Evolutionary conservation across 331 rosid species (phyloP).

Genomic region (Pyrus hybrid): DNA sequence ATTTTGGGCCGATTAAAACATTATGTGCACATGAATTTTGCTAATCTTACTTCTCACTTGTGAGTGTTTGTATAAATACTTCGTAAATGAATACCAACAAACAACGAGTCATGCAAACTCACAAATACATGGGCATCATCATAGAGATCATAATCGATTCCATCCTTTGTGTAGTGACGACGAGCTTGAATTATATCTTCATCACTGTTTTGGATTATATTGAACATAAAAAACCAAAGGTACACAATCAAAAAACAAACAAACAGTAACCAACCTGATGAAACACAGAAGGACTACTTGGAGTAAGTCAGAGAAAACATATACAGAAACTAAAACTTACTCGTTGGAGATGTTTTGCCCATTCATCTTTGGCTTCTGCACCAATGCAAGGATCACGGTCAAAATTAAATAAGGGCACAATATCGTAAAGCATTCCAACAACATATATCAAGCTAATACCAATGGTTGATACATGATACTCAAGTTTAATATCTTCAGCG

Average conservation of each 20-base stretch:
- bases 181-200: constrained; percentile 34
- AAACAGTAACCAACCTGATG: background rate
- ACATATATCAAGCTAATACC: background rate
- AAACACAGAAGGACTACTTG: background rate
- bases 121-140: constrained; percentile 73
- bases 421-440: background rate
- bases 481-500: background rate
- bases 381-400: background rate
- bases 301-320: background rate
- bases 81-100: too few relatives aligned
- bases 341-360: background rate
- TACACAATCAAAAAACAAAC: too few relatives aligned
- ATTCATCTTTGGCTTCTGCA: background rate
- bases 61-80: background rate
- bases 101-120: constrained; percentile 7
- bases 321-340: background rate
- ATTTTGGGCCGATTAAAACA: too few relatives aligned
- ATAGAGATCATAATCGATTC: constrained; percentile 23
- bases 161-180: constrained; percentile 42
- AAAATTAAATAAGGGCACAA: background rate
- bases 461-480: background rate
- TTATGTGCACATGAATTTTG: too few relatives aligned
- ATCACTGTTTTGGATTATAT: background rate
- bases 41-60: too few relatives aligned
- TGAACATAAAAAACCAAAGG: background rate